Conservation (phyloP, 305 asterid genomes). For the Plantago lanceolata region DNA sequence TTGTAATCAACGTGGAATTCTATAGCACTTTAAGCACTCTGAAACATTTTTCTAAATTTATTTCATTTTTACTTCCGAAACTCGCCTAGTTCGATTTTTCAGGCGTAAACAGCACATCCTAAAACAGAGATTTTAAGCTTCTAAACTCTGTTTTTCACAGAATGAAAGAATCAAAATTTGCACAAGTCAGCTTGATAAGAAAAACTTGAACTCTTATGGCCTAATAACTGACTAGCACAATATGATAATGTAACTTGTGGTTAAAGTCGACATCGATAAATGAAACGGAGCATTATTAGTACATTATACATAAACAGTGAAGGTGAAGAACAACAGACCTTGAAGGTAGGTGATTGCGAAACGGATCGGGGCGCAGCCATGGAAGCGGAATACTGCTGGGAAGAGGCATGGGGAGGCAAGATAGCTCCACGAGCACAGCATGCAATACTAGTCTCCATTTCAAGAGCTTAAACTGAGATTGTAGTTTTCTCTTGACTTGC, state of each 20-base stretch:
- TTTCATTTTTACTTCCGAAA: neutral
- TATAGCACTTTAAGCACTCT: neutral
- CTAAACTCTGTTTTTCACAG: neutral
- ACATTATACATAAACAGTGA: neutral
- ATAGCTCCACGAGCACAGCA: constrained; percentile 57
- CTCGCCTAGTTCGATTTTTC: too few relatives aligned
- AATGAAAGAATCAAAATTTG: neutral
- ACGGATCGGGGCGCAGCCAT: constrained; percentile 38
- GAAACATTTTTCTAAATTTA: neutral
- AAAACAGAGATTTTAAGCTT: neutral
- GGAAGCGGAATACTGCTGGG: constrained; percentile 55
- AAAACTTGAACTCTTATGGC: neutral
- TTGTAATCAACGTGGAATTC: neutral
- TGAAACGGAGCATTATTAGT: too few relatives aligned
- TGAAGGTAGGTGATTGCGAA: constrained; percentile 45
- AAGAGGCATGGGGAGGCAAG: constrained; percentile 51
- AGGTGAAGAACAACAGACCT: constrained; percentile 32
- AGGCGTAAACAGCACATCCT: too few relatives aligned
- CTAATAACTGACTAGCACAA: neutral
- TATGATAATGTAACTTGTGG: neutral
- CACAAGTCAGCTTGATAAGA: too few relatives aligned
- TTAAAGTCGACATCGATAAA: too few relatives aligned
- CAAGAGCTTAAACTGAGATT: neutral
- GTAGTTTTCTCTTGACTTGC: neutral
- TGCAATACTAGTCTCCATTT: constrained; percentile 53